These are phyloP conservation scores for Hyaloscypha variabilis DNA, from an alignment of 495 filamentous ascomycete genomes.

Conservation along the genomic window DNA sequence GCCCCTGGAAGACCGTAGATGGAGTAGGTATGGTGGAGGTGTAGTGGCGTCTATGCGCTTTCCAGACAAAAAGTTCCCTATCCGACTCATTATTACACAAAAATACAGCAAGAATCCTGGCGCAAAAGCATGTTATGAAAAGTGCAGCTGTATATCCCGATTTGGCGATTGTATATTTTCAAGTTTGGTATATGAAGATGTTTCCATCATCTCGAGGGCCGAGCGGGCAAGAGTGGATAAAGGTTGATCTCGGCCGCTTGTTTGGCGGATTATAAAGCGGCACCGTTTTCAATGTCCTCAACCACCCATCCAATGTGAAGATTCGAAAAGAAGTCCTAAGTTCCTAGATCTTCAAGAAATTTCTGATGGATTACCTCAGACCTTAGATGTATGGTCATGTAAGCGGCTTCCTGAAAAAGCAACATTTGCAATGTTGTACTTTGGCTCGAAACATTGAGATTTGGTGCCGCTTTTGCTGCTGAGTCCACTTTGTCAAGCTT, in stretches of 20 bases:
- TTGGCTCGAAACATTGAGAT: no score
- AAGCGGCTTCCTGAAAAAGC: no score
- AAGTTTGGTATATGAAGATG: background rate
- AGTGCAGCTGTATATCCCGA: background rate
- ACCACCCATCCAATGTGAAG: no score
- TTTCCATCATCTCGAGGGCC: background rate
- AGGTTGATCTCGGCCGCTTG: background rate
- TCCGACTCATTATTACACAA: conserved; percentile 5
- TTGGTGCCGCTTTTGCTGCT: no score
- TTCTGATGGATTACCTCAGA: no score
- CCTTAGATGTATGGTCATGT: no score
- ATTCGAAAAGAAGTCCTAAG: no score
- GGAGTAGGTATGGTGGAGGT: conserved; percentile 57
- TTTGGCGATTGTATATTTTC: background rate
- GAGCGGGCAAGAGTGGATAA: background rate
- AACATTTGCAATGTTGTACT: no score
- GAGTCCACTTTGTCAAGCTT: background rate
- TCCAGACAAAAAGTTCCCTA: conserved; percentile 25
- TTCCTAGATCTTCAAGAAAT: no score
- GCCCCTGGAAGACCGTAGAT: conserved; percentile 49
- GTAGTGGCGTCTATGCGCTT: conserved; percentile 5
- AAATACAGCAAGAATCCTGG: background rate
- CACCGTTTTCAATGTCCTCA: no score
- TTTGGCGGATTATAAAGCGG: no score
- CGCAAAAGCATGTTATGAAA: background rate